phyloP scores from a whole-genome alignment of 176 grass and related monocot species.

The Oryza glaberrima region DNA sequence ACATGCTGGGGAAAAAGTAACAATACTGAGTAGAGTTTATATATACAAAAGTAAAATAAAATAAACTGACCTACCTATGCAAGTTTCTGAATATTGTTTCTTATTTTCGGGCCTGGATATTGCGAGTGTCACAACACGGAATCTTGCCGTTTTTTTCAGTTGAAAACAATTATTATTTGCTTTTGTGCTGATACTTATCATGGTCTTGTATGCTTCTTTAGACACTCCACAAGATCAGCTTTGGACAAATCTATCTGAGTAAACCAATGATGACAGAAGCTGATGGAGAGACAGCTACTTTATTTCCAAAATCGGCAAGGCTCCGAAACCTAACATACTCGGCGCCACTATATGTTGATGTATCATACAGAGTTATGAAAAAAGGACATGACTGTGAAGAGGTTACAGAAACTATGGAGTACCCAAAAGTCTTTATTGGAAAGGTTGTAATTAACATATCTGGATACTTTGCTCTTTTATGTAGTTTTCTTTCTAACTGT shows the following conservation, averaged over 20 bases:
- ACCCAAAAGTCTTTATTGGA: conserved; percentile 96
- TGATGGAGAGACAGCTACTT: conserved; percentile 93
- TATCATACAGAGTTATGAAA: conserved; percentile 90
- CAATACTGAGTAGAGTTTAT: neutral
- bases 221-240: conserved; percentile 96
- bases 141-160: conserved; percentile 27
- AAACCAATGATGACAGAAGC: conserved; percentile 98
- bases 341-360: conserved; percentile 90
- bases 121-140: conserved; percentile 22
- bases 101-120: neutral
- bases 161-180: conserved; percentile 11
- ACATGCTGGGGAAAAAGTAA: conserved; percentile 24
- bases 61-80: neutral
- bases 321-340: conserved; percentile 95
- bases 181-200: conserved; percentile 9
- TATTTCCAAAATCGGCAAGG: conserved; percentile 95
- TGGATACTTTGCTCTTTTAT: conserved; percentile 29
- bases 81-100: conserved; percentile 7
- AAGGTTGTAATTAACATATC: conserved; percentile 51
- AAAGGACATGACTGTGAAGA: conserved; percentile 99
- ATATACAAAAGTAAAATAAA: conserved; percentile 3
- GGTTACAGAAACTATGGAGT: conserved; percentile 88
- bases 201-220: conserved; percentile 49
- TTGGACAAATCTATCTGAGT: conserved; percentile 92
- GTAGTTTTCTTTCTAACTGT: conserved; percentile 4